Percentiles rank a stretch among this genome's conserved stretches.
These are phyloP conservation scores for Penicillium paxilli DNA, from an alignment of 495 filamentous ascomycete genomes.

Conservation along the genomic window DNA sequence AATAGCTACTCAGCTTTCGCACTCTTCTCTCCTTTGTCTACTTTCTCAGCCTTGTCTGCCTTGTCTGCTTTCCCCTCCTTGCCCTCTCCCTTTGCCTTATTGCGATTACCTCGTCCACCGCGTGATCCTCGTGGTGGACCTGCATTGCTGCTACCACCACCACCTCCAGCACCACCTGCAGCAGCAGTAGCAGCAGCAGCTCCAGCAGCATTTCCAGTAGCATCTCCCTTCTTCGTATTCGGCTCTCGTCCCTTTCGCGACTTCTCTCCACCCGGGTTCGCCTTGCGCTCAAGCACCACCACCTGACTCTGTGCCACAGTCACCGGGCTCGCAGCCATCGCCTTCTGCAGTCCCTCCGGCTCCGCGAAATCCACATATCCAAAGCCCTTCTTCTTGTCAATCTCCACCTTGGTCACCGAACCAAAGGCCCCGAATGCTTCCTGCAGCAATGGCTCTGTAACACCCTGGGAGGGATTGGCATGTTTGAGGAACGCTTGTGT, in stretches of 20 bases:
- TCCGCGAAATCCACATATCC: conserved; percentile 85
- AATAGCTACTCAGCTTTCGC: not conserved
- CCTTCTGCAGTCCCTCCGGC: conserved; percentile 67
- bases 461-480: conserved; percentile 86
- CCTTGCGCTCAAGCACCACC: conserved; percentile 81
- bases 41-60: conserved; percentile 14
- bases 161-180: not conserved
- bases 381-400: conserved; percentile 90
- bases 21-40: conserved; percentile 11
- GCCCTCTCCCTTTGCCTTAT: conserved; percentile 27
- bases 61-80: conserved; percentile 13
- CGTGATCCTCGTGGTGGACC: conserved; percentile 41
- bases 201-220: not conserved
- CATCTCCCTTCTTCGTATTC: conserved; percentile 8
- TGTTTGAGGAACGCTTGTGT: conserved; percentile 92
- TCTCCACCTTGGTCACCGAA: conserved; percentile 72
- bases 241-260: conserved; percentile 37
- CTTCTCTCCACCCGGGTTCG: conserved; percentile 38
- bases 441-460: conserved; percentile 76
- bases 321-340: conserved; percentile 78
- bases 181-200: not conserved
- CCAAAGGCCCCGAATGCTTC: conserved; percentile 72
- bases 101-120: conserved; percentile 33
- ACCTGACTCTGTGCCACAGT: conserved; percentile 81
- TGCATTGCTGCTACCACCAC: conserved; percentile 12